These are phyloP conservation scores for Castanea mollissima DNA, from an alignment of 306 rosid species.

Conservation along the genomic window DNA sequence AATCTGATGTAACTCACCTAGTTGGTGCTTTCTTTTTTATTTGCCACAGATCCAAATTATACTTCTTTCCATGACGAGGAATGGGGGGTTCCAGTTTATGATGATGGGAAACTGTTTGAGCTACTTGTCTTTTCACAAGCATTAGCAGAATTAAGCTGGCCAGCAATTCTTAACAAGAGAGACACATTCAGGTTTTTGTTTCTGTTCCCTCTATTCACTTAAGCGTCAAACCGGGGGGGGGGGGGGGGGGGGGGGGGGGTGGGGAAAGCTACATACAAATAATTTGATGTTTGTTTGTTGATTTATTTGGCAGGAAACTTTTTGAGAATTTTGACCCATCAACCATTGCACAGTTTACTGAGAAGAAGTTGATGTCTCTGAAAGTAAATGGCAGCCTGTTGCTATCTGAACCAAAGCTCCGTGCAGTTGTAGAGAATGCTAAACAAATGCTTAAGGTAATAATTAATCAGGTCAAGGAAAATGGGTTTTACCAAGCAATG, in stretches of 20 bases:
- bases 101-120: constrained; percentile 81
- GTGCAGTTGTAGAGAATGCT: constrained; percentile 83
- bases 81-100: constrained; percentile 83
- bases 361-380: constrained; percentile 56
- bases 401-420: constrained; percentile 85
- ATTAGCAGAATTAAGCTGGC: constrained; percentile 88
- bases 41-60: constrained; percentile 60
- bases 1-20: background rate
- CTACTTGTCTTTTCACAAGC: constrained; percentile 80
- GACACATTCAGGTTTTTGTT: constrained; percentile 63
- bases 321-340: constrained; percentile 75
- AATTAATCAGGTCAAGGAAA: background rate
- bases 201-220: background rate
- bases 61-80: constrained; percentile 78
- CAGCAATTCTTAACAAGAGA: constrained; percentile 63
- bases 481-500: background rate
- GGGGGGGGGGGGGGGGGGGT: no score
- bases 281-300: constrained; percentile 16
- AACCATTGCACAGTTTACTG: constrained; percentile 59
- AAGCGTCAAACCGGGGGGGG: background rate
- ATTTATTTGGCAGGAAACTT: constrained; percentile 49
- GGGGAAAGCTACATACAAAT: background rate
- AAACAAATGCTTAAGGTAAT: constrained; percentile 75
- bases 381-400: constrained; percentile 60
- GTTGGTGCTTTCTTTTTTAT: constrained; percentile 5